Conservation (phyloP, 2,329 filamentous ascomycete genomes). For the Massarina eburnea region DNA sequence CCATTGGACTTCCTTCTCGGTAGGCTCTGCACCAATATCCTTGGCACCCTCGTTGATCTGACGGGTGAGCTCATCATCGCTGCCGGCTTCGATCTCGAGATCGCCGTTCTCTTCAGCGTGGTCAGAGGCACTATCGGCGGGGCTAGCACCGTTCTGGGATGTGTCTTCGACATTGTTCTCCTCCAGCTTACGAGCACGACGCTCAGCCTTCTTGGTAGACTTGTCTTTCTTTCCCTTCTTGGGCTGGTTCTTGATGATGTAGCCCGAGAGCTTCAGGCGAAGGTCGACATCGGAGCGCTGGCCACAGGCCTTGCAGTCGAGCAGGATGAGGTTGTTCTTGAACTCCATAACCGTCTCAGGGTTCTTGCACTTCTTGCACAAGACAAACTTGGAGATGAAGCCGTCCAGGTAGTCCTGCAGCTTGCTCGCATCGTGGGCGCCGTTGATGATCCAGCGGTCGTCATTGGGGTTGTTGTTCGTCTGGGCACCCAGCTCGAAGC, state of each 20-base stretch:
- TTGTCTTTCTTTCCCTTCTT: constrained; percentile 98
- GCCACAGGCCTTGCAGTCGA: constrained; percentile 99
- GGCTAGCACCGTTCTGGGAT: constrained; percentile 59
- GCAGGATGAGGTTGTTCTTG: constrained; percentile 87
- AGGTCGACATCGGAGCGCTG: constrained; percentile 89
- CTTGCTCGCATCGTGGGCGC: constrained; percentile 90
- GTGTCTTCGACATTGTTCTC: constrained; percentile 58
- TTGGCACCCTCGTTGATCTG: constrained; percentile 68
- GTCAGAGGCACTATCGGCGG: constrained; percentile 67
- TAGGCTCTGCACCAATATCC: constrained; percentile 69
- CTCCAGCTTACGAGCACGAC: constrained; percentile 80
- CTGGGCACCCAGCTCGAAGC: constrained; percentile 97
- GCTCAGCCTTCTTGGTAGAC: constrained; percentile 83
- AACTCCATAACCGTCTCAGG: constrained; percentile 95
- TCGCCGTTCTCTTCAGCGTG: constrained; percentile 68
- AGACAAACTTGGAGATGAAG: constrained; percentile 98
- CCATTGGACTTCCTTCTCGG: constrained; percentile 87
- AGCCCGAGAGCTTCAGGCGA: constrained; percentile 92
- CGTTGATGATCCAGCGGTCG: constrained; percentile 99
- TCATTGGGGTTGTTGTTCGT: constrained; percentile 97
- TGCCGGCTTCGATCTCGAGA: constrained; percentile 68
- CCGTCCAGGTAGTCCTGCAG: constrained; percentile 97
- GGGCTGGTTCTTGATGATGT: constrained; percentile 94
- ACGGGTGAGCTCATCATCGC: constrained; percentile 89
- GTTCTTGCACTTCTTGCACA: constrained; percentile 99